phyloP scores from a whole-genome alignment of 2,329 filamentous ascomycete genomes.

The Grosmannia serpens region DNA sequence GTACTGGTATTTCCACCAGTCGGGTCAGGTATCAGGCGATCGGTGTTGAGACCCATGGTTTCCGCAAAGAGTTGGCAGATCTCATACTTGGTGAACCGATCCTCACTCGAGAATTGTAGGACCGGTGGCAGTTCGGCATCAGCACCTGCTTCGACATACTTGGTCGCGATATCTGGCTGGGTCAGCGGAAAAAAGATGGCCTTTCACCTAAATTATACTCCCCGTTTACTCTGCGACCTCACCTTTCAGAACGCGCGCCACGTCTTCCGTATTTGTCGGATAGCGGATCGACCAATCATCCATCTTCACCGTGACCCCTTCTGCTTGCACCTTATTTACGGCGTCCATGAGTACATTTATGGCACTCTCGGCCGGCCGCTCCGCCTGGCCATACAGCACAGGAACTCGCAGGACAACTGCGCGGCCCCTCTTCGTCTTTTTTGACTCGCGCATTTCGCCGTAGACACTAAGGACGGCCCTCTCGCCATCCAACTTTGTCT shows the following conservation, averaged over 20 bases:
- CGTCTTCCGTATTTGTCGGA: slow-evolving; percentile 82
- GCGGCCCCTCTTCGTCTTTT: slow-evolving; percentile 31
- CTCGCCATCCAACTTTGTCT: slow-evolving; percentile 51
- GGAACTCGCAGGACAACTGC: slow-evolving; percentile 70
- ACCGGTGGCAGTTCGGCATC: slow-evolving; percentile 50
- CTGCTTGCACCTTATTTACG: slow-evolving; percentile 61
- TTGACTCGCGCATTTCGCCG: slow-evolving; percentile 19
- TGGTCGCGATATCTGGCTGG: slow-evolving; percentile 51
- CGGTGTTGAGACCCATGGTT: slow-evolving; percentile 63
- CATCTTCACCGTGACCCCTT: slow-evolving; percentile 55
- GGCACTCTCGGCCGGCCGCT: slow-evolving; percentile 63
- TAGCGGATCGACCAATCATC: slow-evolving; percentile 79
- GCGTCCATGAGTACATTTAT: slow-evolving; percentile 71
- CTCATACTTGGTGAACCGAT: slow-evolving; percentile 79
- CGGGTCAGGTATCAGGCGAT: slow-evolving; percentile 56
- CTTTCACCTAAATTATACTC: not conserved
- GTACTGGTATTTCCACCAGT: slow-evolving; percentile 60
- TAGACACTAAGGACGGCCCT: slow-evolving; percentile 54
- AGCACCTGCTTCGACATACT: slow-evolving; percentile 46
- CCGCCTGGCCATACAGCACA: slow-evolving; percentile 69
- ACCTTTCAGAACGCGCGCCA: slow-evolving; percentile 50
- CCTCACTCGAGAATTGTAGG: slow-evolving; percentile 79
- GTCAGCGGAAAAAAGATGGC: not conserved
- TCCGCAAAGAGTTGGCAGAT: slow-evolving; percentile 70
- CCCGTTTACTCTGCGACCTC: not conserved